Base-by-base conservation (phyloP, 148 eudicot species). In the Pharnaceum exiguum region DNA sequence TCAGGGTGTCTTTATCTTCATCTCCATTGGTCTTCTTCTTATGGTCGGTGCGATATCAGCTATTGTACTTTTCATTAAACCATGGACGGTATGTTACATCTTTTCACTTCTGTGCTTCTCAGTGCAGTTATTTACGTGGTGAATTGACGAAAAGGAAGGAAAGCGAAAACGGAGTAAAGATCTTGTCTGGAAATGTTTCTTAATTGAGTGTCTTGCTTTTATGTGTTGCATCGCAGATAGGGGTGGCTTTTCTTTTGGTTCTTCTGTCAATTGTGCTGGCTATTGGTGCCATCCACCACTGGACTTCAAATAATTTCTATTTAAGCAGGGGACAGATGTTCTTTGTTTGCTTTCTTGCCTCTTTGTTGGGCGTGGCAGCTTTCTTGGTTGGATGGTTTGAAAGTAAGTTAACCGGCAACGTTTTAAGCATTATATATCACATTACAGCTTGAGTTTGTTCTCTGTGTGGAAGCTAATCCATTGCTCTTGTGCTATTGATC, bases 231-330 rank as follows among this genome's bases (percentile, higher is more conserved):
- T 42, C 51, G 42, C 99, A 93, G 99, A 83, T 93, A 42, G 96
- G 99, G 62, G 96, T 81, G 53, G 84, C 95, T 50, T 86, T 83
- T 59, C 99, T 93, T 71, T 67, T 93, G 65, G 83, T 93, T 71
- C 87, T 93, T 65, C 79, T 89, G 30, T 88, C 84, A 42, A 69
- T 88, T 55, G 96, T 86, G 55, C 71, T 93, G 59, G 90, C 95
- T 57, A 93, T 93, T 67, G 96, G 98, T 68, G 90, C 82, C 40
- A 85, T 85, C 66, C 98, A 93, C 76, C 83, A 63, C 37, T 93
- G 98, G 99, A 96, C 99, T 69, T 83, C 96, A 46, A 93, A 89
- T 70, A 93, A 93, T 69, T 93, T 93, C 52, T 93, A 88, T 66
- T 84, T 93, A 77, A 89, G 89, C 60, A 77, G 99, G 73, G 76